Evolutionary conservation across 768 basidiomycete species (phyloP).

Genomic region (Tephrocybe sp.): DNA sequence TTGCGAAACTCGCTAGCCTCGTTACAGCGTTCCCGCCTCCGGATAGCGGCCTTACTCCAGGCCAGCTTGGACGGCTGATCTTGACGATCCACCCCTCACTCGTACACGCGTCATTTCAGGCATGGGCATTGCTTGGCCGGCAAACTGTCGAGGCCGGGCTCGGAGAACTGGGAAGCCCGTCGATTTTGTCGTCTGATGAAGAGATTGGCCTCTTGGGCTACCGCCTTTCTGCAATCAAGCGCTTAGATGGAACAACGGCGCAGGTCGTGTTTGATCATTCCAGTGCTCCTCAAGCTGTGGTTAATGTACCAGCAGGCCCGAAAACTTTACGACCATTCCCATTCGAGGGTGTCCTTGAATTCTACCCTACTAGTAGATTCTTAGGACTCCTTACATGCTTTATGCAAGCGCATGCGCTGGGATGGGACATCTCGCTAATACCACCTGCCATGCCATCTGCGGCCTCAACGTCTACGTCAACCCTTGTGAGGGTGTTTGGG

Average conservation of each 20-base stretch:
- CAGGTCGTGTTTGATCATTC: constrained; percentile 41
- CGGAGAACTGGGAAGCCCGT: constrained; percentile 52
- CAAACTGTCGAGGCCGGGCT: constrained; percentile 56
- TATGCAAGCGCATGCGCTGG: constrained; percentile 62
- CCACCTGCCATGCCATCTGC: constrained; percentile 60
- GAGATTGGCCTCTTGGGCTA: constrained; percentile 56
- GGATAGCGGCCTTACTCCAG: constrained; percentile 32
- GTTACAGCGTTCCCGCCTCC: constrained; percentile 51
- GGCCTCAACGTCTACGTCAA: constrained; percentile 60
- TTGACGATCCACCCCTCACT: constrained; percentile 61
- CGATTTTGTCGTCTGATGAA: constrained; percentile 38
- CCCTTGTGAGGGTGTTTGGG: constrained; percentile 54
- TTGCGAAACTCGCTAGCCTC: constrained; percentile 49
- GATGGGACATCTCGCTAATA: constrained; percentile 65
- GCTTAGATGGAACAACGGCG: constrained; percentile 40
- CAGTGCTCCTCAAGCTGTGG: constrained; percentile 23
- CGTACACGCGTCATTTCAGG: constrained; percentile 54
- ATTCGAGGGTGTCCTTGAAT: constrained; percentile 35
- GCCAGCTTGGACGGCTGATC: constrained; percentile 53
- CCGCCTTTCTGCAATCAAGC: constrained; percentile 36
- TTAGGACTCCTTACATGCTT: constrained; percentile 58
- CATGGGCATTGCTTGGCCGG: constrained; percentile 60
- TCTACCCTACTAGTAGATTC: constrained; percentile 50
- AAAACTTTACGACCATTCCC: constrained; percentile 47
- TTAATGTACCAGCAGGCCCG: constrained; percentile 52